These are phyloP conservation scores for Populus euphratica DNA, from an alignment of 345 rosid genomes.

Conservation along the genomic window DNA sequence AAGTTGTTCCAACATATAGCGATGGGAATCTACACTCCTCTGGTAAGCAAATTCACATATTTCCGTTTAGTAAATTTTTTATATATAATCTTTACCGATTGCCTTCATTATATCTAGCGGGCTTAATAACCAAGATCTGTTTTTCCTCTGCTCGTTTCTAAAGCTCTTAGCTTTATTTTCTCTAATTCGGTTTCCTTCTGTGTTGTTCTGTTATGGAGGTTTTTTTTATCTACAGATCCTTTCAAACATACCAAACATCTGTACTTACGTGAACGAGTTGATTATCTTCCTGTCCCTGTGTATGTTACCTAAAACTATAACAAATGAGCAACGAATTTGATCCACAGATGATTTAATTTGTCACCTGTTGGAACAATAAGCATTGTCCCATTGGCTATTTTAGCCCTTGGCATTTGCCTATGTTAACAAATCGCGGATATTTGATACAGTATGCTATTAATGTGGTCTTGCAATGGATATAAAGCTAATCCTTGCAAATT, in stretches of 20 bases:
- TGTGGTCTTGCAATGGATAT: not conserved
- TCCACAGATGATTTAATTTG: not conserved
- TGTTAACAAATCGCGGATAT: not conserved
- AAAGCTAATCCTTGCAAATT: not conserved
- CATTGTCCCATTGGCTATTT: not conserved
- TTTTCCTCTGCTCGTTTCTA: conserved; percentile 13
- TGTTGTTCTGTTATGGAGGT: conserved; percentile 14
- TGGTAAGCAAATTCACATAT: conserved; percentile 46
- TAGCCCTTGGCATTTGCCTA: not conserved
- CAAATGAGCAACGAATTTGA: conserved; percentile 8
- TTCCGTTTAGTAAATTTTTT: not conserved
- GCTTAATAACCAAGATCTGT: conserved; percentile 44
- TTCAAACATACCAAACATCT: conserved; percentile 4
- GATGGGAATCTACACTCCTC: conserved; percentile 92
- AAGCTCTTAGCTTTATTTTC: not conserved
- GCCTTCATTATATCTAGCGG: not conserved
- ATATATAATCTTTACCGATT: not conserved
- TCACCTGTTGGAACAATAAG: not conserved
- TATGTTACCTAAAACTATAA: not conserved
- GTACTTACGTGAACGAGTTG: conserved; percentile 11
- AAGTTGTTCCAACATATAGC: conserved; percentile 66
- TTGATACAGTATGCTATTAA: not conserved
- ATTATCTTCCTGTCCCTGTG: conserved; percentile 27
- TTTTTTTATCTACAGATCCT: conserved; percentile 16
- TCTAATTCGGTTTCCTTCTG: conserved; percentile 11